Base-by-base conservation (phyloP, 2,329 filamentous ascomycete genomes). In the Trichoderma simmonsii region DNA sequence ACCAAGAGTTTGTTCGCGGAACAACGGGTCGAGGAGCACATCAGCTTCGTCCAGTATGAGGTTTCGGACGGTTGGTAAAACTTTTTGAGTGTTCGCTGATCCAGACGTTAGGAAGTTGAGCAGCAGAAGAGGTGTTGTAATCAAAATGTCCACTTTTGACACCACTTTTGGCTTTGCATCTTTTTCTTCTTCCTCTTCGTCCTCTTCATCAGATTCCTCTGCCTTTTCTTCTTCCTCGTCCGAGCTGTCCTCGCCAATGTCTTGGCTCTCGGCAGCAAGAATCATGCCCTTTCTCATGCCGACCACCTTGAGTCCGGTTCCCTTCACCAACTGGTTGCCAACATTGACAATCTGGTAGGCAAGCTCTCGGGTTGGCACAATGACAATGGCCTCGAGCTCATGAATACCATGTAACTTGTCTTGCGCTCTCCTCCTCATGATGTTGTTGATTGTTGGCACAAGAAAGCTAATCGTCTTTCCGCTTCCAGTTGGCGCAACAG, bases 401-500 rank as follows among this genome's bases (percentile, higher is more conserved):
- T 89, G 87, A 7, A 79, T 75, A 2, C 75, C 76, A 6, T 77
- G 69, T 5, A 78, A 56, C 4, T 85, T 80, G 75, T 85, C 82
- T 51, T 85, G 82, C 1, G 86, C 84, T 56, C 87, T 83, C 68
- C 87, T 83, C 73, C 87, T 85, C 75, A 93, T 84, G 56, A 97
- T 90, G 60, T 89, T 87, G 78, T 97, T 92, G 76, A 99, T 90
- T 3, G 94, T 87, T 0, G 95, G 95, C 56, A 99, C 92, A 77
- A 98, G 82, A 78, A 98, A 99, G 21, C 94, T 94, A 74, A 99
- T 85, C 0, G 96, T 99, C 85, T 99, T 99, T 59, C 96, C 96
- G 80, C 95, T 98, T 28, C 96, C 96, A 0, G 96, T 99, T 1
- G 96, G 96, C 3, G 96, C 96, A 57, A 98, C 90, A 0, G 93